phyloP scores from a whole-genome alignment of 108 stramenopile genomes.

The Pseudonitzschia delicatissima region DNA sequence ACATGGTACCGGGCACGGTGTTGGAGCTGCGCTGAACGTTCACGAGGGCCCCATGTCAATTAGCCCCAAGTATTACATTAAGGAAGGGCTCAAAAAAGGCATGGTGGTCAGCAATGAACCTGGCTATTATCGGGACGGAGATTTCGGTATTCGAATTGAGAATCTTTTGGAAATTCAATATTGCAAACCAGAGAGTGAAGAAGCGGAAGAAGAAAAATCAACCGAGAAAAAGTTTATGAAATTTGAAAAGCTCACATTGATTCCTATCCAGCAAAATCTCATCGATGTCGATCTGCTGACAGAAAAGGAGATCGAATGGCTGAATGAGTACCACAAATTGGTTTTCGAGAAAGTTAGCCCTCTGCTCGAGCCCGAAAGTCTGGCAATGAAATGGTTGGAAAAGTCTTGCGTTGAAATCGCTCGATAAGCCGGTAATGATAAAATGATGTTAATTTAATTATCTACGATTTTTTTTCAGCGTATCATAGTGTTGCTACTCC shows the following conservation, averaged over 20 bases:
- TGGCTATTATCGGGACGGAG: slow-evolving; percentile 93
- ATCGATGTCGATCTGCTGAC: slow-evolving; percentile 75
- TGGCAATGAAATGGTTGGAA: slow-evolving; percentile 74
- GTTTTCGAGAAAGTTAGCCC: slow-evolving; percentile 77
- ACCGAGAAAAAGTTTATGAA: slow-evolving; percentile 69
- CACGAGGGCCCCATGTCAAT: slow-evolving; percentile 94
- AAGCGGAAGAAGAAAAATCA: slow-evolving; percentile 19
- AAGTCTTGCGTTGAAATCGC: slow-evolving; percentile 76
- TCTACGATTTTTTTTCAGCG: too few relatives aligned
- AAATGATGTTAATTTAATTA: not conserved
- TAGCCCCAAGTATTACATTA: slow-evolving; percentile 65
- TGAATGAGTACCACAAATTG: slow-evolving; percentile 82
- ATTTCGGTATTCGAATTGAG: slow-evolving; percentile 96
- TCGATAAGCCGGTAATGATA: not conserved
- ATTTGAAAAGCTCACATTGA: slow-evolving; percentile 82
- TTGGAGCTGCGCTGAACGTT: slow-evolving; percentile 94
- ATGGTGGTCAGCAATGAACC: slow-evolving; percentile 98
- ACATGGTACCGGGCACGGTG: slow-evolving; percentile 98
- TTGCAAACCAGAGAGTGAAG: slow-evolving; percentile 38
- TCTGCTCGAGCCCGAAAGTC: slow-evolving; percentile 59
- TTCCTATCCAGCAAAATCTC: slow-evolving; percentile 87
- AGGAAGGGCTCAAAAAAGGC: slow-evolving; percentile 81
- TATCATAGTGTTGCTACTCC: too few relatives aligned
- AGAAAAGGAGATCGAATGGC: slow-evolving; percentile 75
- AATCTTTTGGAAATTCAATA: slow-evolving; percentile 76